Evolutionary conservation across 192 early-diverging fungal species (phyloP).

Genomic region (Mortierella hygrophila): DNA sequence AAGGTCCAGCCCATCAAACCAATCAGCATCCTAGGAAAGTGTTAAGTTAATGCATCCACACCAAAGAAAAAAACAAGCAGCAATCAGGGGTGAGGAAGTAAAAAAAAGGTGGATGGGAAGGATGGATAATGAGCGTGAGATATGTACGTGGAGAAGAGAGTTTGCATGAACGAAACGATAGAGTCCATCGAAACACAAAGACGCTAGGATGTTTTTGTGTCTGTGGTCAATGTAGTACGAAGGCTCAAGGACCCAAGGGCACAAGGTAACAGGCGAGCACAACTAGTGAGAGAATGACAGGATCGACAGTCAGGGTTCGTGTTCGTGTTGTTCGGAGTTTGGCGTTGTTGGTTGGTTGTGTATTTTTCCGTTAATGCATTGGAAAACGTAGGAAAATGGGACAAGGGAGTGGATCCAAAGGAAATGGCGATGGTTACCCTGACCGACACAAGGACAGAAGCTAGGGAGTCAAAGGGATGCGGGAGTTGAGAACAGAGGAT

Average conservation of each 20-base stretch:
- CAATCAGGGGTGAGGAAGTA: not conserved
- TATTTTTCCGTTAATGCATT: not conserved
- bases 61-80: not conserved
- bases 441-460: not conserved
- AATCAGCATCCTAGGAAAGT: not conserved
- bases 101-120: not conserved
- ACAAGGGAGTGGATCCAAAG: not conserved
- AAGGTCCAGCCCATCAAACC: not conserved
- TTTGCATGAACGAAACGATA: not conserved
- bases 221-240: not conserved
- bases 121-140: not conserved
- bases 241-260: not conserved
- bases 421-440: not conserved
- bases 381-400: not conserved
- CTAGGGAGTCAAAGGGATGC: not conserved
- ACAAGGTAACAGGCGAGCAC: not conserved
- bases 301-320: not conserved
- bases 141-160: not conserved
- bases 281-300: not conserved
- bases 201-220: not conserved
- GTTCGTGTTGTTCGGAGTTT: conserved; percentile 3
- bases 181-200: not conserved
- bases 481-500: too few relatives aligned
- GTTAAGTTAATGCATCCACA: not conserved
- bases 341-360: not conserved